Conservation (phyloP, 1,139 yeast species). For the Dujonia santamariae region DNA sequence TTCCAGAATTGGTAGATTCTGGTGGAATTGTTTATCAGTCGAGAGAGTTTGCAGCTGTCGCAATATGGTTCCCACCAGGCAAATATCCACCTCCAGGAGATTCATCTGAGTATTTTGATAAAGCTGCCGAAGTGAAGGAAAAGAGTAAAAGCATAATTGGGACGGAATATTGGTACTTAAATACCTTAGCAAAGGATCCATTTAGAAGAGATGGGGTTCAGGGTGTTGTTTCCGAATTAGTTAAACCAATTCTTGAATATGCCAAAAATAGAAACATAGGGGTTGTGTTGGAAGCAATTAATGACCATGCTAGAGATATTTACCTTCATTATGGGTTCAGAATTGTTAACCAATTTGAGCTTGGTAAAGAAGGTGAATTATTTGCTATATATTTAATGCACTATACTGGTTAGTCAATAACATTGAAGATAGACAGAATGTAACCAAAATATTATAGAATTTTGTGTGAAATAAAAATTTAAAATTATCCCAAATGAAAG, state of each 20-base stretch:
- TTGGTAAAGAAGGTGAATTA: neutral
- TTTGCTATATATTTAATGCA: constrained; percentile 4
- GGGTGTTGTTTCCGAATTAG: constrained; percentile 10
- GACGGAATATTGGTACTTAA: constrained; percentile 10
- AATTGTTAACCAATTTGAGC: constrained; percentile 5
- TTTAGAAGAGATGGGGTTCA: neutral
- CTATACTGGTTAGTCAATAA: too few species aligned
- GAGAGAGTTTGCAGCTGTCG: constrained; percentile 11
- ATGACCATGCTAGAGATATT: constrained; percentile 10
- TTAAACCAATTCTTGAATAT: constrained; percentile 8
- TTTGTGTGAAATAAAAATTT: too few species aligned
- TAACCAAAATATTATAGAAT: too few species aligned
- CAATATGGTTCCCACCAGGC: constrained; percentile 12
- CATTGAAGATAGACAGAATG: too few species aligned
- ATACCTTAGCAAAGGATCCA: constrained; percentile 10
- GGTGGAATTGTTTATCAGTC: constrained; percentile 9
- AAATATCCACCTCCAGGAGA: constrained; percentile 2
- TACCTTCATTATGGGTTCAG: constrained; percentile 11
- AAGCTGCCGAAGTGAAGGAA: constrained; percentile 4
- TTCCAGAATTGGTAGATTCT: constrained; percentile 4
- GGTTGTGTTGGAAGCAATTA: constrained; percentile 10
- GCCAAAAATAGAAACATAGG: constrained; percentile 8
- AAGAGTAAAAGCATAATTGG: constrained; percentile 3
- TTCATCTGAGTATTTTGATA: constrained; percentile 4
- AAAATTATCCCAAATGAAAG: too few species aligned